phyloP scores from a whole-genome alignment of 495 filamentous ascomycete species.

The Aspergillus indologenus region DNA sequence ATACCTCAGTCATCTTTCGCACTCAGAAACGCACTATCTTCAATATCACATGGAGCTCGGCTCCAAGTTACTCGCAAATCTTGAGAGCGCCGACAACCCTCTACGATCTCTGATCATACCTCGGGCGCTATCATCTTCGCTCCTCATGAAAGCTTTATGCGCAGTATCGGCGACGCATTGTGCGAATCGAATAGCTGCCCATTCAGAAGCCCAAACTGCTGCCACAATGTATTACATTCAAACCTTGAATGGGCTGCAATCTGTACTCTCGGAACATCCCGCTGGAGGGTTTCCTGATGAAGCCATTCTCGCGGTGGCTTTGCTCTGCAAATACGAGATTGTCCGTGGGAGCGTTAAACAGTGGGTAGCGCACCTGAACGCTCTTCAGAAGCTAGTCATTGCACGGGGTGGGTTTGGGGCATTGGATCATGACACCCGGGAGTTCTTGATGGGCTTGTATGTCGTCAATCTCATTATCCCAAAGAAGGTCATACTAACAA shows the following conservation, averaged over 20 bases:
- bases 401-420: slow-evolving; percentile 37
- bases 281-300: slow-evolving; percentile 31
- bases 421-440: slow-evolving; percentile 34
- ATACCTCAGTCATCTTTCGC: slow-evolving; percentile 31
- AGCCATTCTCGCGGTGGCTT: slow-evolving; percentile 39
- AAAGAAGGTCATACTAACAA: not conserved
- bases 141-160: slow-evolving; percentile 43
- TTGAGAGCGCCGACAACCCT: slow-evolving; percentile 43
- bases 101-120: slow-evolving; percentile 42
- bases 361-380: slow-evolving; percentile 42
- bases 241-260: slow-evolving; percentile 36
- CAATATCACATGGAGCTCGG: slow-evolving; percentile 44
- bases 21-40: slow-evolving; percentile 40
- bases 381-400: slow-evolving; percentile 37
- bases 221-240: slow-evolving; percentile 38
- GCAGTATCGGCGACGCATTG: slow-evolving; percentile 44
- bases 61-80: slow-evolving; percentile 40
- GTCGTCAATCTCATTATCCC: not conserved
- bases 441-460: slow-evolving; percentile 43
- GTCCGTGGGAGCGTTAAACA: slow-evolving; percentile 44
- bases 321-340: slow-evolving; percentile 46
- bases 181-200: slow-evolving; percentile 33
- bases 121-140: slow-evolving; percentile 40
- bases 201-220: slow-evolving; percentile 29
- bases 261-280: slow-evolving; percentile 23